phyloP scores from a whole-genome alignment of 148 eudicot genomes.

The Chenopodium album region DNA sequence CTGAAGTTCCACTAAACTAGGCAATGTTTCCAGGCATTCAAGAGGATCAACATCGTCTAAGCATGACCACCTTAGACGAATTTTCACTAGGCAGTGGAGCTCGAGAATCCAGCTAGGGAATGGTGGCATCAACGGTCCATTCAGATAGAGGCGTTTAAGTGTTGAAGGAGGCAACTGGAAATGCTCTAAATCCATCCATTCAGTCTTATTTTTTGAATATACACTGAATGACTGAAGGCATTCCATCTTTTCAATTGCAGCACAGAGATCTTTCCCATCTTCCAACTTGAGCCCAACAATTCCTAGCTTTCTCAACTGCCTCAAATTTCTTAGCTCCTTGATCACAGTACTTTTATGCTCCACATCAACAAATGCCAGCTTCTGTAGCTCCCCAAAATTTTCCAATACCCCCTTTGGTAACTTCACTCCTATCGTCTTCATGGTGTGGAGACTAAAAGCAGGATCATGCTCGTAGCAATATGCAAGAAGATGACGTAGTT shows the following conservation, averaged over 20 bases:
- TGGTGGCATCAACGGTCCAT: background rate
- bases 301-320: conserved; percentile 20
- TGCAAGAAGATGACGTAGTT: conserved; percentile 22
- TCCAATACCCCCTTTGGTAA: conserved; percentile 10
- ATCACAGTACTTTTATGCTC: background rate
- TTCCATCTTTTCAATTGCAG: conserved; percentile 9
- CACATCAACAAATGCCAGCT: conserved; percentile 23
- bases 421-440: background rate
- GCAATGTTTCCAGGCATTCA: background rate
- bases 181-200: background rate
- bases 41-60: conserved; percentile 2
- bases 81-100: background rate
- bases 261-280: conserved; percentile 15
- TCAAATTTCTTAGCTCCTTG: conserved; percentile 1
- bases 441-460: background rate
- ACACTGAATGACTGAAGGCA: conserved; percentile 17
- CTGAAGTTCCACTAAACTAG: conserved; percentile 22
- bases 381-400: conserved; percentile 15
- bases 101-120: conserved; percentile 8
- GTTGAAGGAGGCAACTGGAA: background rate
- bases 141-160: conserved; percentile 22
- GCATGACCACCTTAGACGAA: conserved; percentile 27
- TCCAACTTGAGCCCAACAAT: background rate
- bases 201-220: background rate
- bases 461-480: background rate